Base-by-base conservation (phyloP, 2,329 filamentous ascomycete species). In the Fusarium mexicanum region DNA sequence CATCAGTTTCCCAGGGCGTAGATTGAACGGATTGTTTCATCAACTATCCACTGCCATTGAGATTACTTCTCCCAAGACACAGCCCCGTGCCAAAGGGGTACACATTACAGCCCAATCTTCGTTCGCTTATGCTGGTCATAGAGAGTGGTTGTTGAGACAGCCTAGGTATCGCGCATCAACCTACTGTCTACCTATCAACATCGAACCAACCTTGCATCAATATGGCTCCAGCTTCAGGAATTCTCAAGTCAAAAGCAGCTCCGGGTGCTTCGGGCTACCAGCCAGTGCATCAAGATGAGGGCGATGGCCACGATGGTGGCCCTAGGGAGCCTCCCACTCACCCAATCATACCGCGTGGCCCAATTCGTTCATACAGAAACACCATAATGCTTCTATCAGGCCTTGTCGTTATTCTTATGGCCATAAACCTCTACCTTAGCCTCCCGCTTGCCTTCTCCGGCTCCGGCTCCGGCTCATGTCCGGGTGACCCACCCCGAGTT, bases 401-500 rank as follows among this genome's bases (percentile, higher is more conserved):
- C 13, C 78, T 81, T 51, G 75, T 84, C 16, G 71, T 85, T 53
- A 43, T 84, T n/a, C 80, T 85, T 13, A 76, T 84, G 22, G 82
- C 78, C 17, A 77, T 80, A 47, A 84, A 83, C 43, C 76, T 84
- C 50, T 84, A 82, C 68, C 74, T 81, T 37, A 81, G 80, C 22
- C 77, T 83, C n/a, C 81, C 81, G 9, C 77, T 77, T 46, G 72
- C 80, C 48, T 80, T 81, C 64, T 65, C 72, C 64, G 71, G 75
- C 51, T 73, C 66, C 61, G 64, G 74, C n/a, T 73, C 67, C 63
- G 69, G 67, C 54, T 66, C 76, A 60, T 79, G 82, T 64, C 79
- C 80, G 47, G 82, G 81, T 59, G 72, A 67, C 41, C 79, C 81
- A 35, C 73, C 78, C 62, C 83, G 85, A 46, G 86, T 91, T 53